Evolutionary conservation across 2,329 filamentous ascomycete species (phyloP), one percentile per base, ranked within the genome.

Genomic region (Xylariaceae sp.): DNA sequence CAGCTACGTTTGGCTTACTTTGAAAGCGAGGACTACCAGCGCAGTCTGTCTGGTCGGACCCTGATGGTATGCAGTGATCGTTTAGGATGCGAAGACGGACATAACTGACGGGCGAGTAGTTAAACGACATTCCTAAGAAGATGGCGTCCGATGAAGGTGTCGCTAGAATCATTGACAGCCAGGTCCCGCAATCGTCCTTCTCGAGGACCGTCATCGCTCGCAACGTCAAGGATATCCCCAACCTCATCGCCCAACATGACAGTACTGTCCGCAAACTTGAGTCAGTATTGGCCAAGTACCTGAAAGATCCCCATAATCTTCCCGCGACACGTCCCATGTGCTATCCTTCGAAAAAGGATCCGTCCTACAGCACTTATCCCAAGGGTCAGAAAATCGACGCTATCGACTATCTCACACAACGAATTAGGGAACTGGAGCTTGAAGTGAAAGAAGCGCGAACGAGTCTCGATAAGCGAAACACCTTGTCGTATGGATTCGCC

Each of bases 401-500:
- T 16, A 97, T 99, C 64, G 90, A 96, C 57, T 97, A 96, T 64
- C 77, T 96, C 48, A 95, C 91, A 0, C 82, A 87, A 48, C 86
- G 92, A 16, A 97, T 99, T 65, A 84, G 85, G 60, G 80, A 86
- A 44, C 78, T 99, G 34, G 93, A 97, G 68, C 70, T 84, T 11
- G 83, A 95, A 66, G 91, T 99, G 71, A 90, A 88, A 65, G 84
- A 94, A 57, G 88, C 92, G 1, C 84, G 94, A 12, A 80, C 84
- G 38, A 85, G 84, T 1, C 85, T 99, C 7, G 93, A 97, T 71
- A 90, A 87, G 68, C 85, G 92, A 45, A 90, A 93, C 66, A 87
- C 92, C 14, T 88, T 96, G 80, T 80, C 90, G 0, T 99, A 92
- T 66, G 94, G 94, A 0, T 99, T 99, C 67, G 92, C 93, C 9